Evolutionary conservation across 139 green algal genomes (phyloP), one percentile per base, ranked within the genome.

Genomic region (Auxenochlorella pyrenoidosa): DNA sequence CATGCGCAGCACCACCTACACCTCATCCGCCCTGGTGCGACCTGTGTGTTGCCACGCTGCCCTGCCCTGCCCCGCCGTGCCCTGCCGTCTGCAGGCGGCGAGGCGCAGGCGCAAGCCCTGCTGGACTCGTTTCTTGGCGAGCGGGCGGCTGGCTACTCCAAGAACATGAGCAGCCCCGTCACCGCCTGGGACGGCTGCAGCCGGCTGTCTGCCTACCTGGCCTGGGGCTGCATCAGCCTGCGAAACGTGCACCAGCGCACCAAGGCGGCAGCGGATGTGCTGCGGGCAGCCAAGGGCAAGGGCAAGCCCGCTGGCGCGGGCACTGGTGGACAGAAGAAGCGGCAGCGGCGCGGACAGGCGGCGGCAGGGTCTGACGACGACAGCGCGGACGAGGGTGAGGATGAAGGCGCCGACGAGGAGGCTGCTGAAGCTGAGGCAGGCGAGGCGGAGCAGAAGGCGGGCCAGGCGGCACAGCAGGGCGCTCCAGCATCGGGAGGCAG

Each of bases 141-240:
- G 0, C 75, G 75, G 13, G 75, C 75, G 0, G 75, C 75, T 15
- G 75, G 75, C 30, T 81, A 81, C 75, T 81, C 75, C 28, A 32
- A 30, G 22, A 81, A 81, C 75, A 81, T 81, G 75, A 43, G 28
- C 44, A 65, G 41, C 40, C 75, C 75, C 3, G 44, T 65, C 41
- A 81, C 30, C 4, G 75, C 43, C 12, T 81, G 75, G 75, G 75
- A 81, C 18, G 75, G 75, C 75, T 81, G 75, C 44, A 58, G 36
- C 75, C 75, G 75, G 41, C 75, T 81, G 34, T 75, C 75, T 0
- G 41, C 75, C 0, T 81, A 81, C 44, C 44, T 81, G 5, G 75
- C 75, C 44, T 81, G 75, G 75, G 75, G 75, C 43, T 81, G 75
- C 44, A 81, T 81, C 75, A 81, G 75, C 75, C 44, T 81, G 75